These are phyloP conservation scores for Erodium moschatum DNA, from an alignment of 441 rosid genomes.

Conservation along the genomic window DNA sequence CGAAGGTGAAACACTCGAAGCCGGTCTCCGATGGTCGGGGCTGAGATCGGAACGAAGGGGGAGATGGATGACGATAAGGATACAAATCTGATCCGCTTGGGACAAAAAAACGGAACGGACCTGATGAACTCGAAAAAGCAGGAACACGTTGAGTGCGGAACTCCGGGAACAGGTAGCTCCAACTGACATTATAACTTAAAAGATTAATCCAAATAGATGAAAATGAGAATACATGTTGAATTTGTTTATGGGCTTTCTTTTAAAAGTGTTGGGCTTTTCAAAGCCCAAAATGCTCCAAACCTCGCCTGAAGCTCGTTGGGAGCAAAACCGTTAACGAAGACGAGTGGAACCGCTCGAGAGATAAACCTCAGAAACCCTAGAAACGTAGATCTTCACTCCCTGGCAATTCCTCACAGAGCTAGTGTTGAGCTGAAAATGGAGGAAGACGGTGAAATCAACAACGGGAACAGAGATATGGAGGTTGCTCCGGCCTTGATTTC, in stretches of 20 bases:
- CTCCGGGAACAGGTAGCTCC: too few species aligned
- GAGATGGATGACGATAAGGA: too few species aligned
- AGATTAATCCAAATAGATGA: too few species aligned
- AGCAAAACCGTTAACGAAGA: background rate
- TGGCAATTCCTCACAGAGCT: background rate
- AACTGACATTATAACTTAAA: too few species aligned
- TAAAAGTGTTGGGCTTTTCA: background rate
- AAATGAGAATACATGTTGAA: too few species aligned
- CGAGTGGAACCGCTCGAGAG: background rate
- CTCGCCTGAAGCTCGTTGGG: background rate
- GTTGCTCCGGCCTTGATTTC: constrained; percentile 71
- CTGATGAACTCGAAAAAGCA: too few species aligned
- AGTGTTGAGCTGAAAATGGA: constrained; percentile 31
- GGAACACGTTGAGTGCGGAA: too few species aligned
- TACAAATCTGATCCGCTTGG: too few species aligned
- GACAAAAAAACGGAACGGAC: too few species aligned
- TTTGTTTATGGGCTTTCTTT: background rate
- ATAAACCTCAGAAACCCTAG: constrained; percentile 38
- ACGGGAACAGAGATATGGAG: constrained; percentile 38
- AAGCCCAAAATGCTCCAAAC: background rate
- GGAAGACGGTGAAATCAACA: constrained; percentile 36
- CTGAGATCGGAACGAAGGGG: too few species aligned
- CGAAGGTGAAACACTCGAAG: too few species aligned
- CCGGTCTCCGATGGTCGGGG: too few species aligned
- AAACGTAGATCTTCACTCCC: background rate